phyloP scores from a whole-genome alignment of 768 basidiomycete species.

The Pleurotus citrinopileatus region DNA sequence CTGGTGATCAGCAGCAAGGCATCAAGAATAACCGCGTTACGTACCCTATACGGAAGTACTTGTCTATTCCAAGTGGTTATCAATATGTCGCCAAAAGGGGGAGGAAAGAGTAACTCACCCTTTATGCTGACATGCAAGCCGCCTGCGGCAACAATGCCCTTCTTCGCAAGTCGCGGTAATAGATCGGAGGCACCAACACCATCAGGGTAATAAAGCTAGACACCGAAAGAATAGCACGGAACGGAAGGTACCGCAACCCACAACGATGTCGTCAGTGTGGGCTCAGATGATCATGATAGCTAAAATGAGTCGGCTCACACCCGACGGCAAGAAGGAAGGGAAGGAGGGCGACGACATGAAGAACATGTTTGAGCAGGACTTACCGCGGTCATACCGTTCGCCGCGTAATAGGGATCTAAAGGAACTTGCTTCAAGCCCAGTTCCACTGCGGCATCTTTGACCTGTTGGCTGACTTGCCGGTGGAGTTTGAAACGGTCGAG shows the following conservation, averaged over 20 bases:
- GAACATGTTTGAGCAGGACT: slow-evolving; percentile 15
- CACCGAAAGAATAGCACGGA: background rate
- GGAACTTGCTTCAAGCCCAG: slow-evolving; percentile 80
- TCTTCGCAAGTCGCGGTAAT: slow-evolving; percentile 67
- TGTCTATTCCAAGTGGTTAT: slow-evolving; percentile 42
- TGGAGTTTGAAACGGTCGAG: slow-evolving; percentile 79
- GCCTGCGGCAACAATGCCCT: slow-evolving; percentile 79
- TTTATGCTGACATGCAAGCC: slow-evolving; percentile 85
- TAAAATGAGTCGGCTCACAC: background rate
- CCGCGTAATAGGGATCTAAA: slow-evolving; percentile 54
- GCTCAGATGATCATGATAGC: no score
- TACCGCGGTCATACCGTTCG: slow-evolving; percentile 96
- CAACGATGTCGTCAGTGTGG: background rate
- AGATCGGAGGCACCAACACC: slow-evolving; percentile 78
- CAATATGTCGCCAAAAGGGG: background rate
- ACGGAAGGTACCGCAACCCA: background rate
- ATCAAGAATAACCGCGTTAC: slow-evolving; percentile 19
- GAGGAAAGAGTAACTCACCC: slow-evolving; percentile 39
- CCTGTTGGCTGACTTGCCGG: slow-evolving; percentile 56
- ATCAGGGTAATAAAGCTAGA: slow-evolving; percentile 77
- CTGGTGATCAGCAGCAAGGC: slow-evolving; percentile 3
- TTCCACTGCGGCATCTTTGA: slow-evolving; percentile 63
- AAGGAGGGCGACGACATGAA: background rate
- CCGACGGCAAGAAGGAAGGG: background rate
- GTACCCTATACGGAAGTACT: slow-evolving; percentile 89